These are phyloP conservation scores for Pythium volutum DNA, from an alignment of 352 stramenopile species.

Conservation along the genomic window DNA sequence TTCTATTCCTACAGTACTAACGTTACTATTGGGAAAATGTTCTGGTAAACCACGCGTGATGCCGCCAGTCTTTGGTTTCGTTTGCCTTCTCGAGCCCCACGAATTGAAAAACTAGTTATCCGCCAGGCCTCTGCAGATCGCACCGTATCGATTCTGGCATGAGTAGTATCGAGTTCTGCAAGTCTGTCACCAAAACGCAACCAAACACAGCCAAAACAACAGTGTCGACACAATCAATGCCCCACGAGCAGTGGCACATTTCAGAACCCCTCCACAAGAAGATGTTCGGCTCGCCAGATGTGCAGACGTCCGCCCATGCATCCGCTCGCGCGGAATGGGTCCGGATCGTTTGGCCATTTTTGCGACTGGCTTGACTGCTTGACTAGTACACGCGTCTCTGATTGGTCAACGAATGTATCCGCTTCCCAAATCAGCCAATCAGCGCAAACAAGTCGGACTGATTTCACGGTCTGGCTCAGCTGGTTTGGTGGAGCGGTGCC, in stretches of 20 bases:
- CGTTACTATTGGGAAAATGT: too few relatives aligned
- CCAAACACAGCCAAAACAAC: too few relatives aligned
- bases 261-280: not conserved
- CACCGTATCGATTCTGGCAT: conserved; percentile 4
- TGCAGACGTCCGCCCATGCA: conserved; percentile 10
- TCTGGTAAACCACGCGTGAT: too few relatives aligned
- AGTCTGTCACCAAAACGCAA: too few relatives aligned
- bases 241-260: not conserved
- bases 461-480: not conserved
- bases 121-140: conserved; percentile 7
- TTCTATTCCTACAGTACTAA: too few relatives aligned
- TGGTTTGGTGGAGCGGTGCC: conserved; percentile 15
- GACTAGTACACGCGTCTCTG: not conserved
- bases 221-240: too few relatives aligned
- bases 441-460: conserved; percentile 10
- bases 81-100: too few relatives aligned
- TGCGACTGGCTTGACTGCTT: conserved; percentile 3
- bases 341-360: conserved; percentile 6
- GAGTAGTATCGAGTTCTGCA: too few relatives aligned
- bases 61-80: too few relatives aligned
- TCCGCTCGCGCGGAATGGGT: conserved; percentile 16
- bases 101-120: too few relatives aligned
- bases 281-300: conserved; percentile 14
- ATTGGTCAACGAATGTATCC: conserved; percentile 14
- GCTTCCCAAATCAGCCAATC: conserved; percentile 6